These are phyloP conservation scores for Omphalotus olearius DNA, from an alignment of 1,284 basidiomycete genomes.

Conservation along the genomic window DNA sequence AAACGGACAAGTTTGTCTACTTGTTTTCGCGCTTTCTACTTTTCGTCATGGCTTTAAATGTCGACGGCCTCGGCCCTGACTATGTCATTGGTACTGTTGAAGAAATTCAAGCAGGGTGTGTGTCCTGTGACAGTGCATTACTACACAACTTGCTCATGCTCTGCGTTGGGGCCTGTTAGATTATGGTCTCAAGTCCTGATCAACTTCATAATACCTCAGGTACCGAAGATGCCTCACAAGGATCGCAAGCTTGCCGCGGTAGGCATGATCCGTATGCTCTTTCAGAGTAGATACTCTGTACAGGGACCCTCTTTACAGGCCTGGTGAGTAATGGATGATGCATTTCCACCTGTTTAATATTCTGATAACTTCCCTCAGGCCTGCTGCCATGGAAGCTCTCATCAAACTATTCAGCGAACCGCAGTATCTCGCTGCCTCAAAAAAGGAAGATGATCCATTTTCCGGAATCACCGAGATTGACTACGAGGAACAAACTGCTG, in stretches of 20 bases:
- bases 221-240: constrained; percentile 75
- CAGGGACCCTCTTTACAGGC: constrained; percentile 54
- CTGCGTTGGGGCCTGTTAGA: constrained; percentile 32
- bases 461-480: constrained; percentile 73
- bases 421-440: constrained; percentile 54
- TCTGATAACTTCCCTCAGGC: constrained; percentile 42
- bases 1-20: constrained; percentile 88
- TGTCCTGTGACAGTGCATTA: constrained; percentile 22
- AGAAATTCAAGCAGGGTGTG: constrained; percentile 83
- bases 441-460: constrained; percentile 25
- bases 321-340: constrained; percentile 61
- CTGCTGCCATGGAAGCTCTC: constrained; percentile 64
- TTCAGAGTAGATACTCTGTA: constrained; percentile 67
- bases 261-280: constrained; percentile 81
- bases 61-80: constrained; percentile 73
- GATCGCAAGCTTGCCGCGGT: constrained; percentile 84
- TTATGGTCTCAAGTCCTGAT: constrained; percentile 83
- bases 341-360: constrained; percentile 3
- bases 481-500: constrained; percentile 83
- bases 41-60: constrained; percentile 72
- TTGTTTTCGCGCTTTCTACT: constrained; percentile 80
- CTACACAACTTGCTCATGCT: not conserved
- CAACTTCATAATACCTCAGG: constrained; percentile 80
- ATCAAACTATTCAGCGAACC: constrained; percentile 76
- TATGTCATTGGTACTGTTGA: constrained; percentile 78